phyloP scores from a whole-genome alignment of 129 eudicot species.

The Arctium minus region DNA sequence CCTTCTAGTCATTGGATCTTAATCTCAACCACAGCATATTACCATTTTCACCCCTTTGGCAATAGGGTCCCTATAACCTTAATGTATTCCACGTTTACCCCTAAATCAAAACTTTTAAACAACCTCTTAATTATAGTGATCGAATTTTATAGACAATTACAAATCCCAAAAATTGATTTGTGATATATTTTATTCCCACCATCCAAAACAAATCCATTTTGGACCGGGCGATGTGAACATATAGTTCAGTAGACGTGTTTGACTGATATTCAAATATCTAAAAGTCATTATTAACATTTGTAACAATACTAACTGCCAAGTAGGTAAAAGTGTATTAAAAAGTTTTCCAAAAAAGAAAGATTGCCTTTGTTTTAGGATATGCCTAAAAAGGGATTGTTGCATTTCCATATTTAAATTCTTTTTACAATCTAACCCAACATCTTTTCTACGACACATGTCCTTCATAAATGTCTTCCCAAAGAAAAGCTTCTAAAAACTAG shows the following conservation, averaged over 20 bases:
- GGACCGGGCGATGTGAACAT: not conserved
- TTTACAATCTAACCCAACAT: too few species aligned
- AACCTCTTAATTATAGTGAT: not conserved
- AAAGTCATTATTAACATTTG: not conserved
- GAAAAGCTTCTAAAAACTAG: too few species aligned
- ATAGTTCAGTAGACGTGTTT: not conserved
- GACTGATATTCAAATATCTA: not conserved
- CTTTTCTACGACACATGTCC: too few species aligned
- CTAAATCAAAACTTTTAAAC: not conserved
- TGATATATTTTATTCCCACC: not conserved
- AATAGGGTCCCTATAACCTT: not conserved
- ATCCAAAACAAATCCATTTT: not conserved
- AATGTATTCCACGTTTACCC: not conserved
- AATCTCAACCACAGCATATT: not conserved
- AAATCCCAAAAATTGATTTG: not conserved
- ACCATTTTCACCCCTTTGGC: not conserved
- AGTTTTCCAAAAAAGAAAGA: too few species aligned
- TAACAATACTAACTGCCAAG: not conserved
- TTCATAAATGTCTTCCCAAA: too few species aligned
- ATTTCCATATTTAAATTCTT: too few species aligned
- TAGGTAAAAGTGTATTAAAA: not conserved
- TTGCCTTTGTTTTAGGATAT: too few species aligned
- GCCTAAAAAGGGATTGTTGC: too few species aligned
- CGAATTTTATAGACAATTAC: not conserved
- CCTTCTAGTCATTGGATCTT: not conserved